Evolutionary conservation across 2,329 filamentous ascomycete species (phyloP).

Genomic region (Bipolaris gigantea): DNA sequence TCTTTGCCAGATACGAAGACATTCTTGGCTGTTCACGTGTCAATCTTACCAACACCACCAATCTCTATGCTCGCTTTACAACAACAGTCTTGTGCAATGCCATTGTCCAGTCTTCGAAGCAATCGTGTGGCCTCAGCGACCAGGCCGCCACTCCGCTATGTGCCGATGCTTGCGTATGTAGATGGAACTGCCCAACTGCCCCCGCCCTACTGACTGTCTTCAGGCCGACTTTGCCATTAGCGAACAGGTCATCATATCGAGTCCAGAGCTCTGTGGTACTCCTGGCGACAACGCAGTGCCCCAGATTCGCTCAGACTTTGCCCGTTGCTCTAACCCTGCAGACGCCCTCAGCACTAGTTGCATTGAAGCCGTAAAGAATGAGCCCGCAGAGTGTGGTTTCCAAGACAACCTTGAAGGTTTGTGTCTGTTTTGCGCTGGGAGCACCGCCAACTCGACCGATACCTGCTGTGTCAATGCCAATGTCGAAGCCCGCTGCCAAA

Average conservation of each 20-base stretch:
- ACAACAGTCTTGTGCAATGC: conserved; percentile 91
- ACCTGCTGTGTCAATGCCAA: conserved; percentile 88
- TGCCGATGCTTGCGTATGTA: conserved; percentile 80
- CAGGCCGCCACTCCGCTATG: conserved; percentile 74
- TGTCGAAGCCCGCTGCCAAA: conserved; percentile 70
- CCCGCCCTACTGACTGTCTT: conserved; percentile 30
- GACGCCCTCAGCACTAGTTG: conserved; percentile 74
- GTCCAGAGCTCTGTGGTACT: conserved; percentile 70
- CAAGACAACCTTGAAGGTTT: conserved; percentile 70
- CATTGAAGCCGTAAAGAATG: conserved; percentile 75
- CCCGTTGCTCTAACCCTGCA: conserved; percentile 82
- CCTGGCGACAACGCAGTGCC: conserved; percentile 66
- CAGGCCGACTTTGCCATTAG: conserved; percentile 83
- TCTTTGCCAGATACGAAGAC: conserved; percentile 68
- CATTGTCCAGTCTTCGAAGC: conserved; percentile 85
- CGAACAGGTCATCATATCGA: conserved; percentile 80
- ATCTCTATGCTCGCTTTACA: conserved; percentile 90
- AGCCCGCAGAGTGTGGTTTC: conserved; percentile 86
- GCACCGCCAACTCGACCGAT: conserved; percentile 88
- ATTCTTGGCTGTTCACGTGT: conserved; percentile 79
- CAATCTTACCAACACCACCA: conserved; percentile 74
- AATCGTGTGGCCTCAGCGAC: conserved; percentile 66
- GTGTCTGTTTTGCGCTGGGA: conserved; percentile 82
- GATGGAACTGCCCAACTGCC: conserved; percentile 13
- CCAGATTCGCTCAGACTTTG: conserved; percentile 89